phyloP scores from a whole-genome alignment of 2,329 filamentous ascomycete genomes.

The Didymella segeticola region DNA sequence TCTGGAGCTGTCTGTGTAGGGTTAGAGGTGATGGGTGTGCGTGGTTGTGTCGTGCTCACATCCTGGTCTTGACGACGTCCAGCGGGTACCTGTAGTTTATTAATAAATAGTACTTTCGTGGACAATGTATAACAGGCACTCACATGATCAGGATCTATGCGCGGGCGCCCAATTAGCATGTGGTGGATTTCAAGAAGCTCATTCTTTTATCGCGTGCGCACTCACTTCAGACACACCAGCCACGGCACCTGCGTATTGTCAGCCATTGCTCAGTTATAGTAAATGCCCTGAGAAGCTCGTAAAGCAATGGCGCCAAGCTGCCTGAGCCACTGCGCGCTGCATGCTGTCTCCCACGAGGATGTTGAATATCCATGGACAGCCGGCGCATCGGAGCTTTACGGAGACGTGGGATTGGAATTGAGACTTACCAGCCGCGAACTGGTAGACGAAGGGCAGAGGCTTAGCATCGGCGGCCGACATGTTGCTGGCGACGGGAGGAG shows the following conservation, averaged over 20 bases:
- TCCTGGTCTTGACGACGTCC: conserved; percentile 97
- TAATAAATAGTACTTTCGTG: background rate
- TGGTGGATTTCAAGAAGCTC: conserved; percentile 16
- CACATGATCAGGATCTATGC: conserved; percentile 86
- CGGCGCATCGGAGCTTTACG: conserved; percentile 30
- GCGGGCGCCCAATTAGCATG: conserved; percentile 37
- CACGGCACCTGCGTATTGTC: conserved; percentile 72
- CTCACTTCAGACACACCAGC: conserved; percentile 96
- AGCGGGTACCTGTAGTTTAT: conserved; percentile 77
- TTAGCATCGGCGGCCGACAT: conserved; percentile 63
- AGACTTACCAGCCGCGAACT: conserved; percentile 84
- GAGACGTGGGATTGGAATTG: conserved; percentile 35
- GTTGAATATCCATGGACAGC: conserved; percentile 7
- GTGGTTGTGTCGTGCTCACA: conserved; percentile 64
- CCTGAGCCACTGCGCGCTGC: background rate
- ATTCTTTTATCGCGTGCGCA: conserved; percentile 25
- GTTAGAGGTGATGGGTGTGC: conserved; percentile 27
- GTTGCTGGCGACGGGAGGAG: conserved; percentile 24
- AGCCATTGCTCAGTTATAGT: conserved; percentile 31
- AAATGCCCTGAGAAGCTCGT: background rate
- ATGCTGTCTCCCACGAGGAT: conserved; percentile 7
- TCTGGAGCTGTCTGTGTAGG: conserved; percentile 78
- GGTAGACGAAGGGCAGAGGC: conserved; percentile 90
- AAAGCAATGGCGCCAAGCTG: background rate
- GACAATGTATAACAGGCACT: conserved; percentile 9